Percentiles rank a stretch among this genome's conserved stretches.
phyloP scores from a whole-genome alignment of 495 filamentous ascomycete species.

The Hyphodiscus hymeniophilus region DNA sequence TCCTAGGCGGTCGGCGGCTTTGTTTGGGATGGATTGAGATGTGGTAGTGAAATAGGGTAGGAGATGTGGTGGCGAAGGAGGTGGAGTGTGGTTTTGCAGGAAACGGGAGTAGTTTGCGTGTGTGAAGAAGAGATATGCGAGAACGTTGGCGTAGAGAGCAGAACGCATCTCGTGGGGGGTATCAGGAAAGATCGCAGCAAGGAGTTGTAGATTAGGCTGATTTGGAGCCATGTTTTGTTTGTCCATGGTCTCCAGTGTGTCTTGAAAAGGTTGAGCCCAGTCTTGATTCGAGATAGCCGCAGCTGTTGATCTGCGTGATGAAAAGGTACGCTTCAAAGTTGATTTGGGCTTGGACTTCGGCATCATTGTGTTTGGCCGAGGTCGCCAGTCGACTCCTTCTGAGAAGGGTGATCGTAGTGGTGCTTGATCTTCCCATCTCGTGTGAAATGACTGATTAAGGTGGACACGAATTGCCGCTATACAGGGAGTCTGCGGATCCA shows the following conservation, averaged over 20 bases:
- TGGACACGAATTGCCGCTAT: constrained; percentile 21
- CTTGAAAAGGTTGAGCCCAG: neutral
- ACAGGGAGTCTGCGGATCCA: constrained; percentile 38
- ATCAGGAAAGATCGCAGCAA: constrained; percentile 50
- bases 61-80: constrained; percentile 9
- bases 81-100: constrained; percentile 25
- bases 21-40: neutral
- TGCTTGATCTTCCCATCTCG: neutral
- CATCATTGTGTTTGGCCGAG: neutral
- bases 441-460: neutral
- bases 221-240: neutral
- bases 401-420: neutral
- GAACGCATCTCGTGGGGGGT: constrained; percentile 48
- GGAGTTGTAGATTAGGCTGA: constrained; percentile 24
- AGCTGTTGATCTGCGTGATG: neutral
- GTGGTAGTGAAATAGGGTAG: neutral
- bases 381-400: neutral
- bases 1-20: constrained; percentile 1
- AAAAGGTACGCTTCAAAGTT: neutral
- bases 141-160: constrained; percentile 54
- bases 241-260: neutral
- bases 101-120: constrained; percentile 1
- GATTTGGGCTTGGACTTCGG: neutral
- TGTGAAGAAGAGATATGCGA: constrained; percentile 54
- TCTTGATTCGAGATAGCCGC: neutral